Base-by-base conservation (phyloP, 768 basidiomycete species). In the Naematelia encephala region DNA sequence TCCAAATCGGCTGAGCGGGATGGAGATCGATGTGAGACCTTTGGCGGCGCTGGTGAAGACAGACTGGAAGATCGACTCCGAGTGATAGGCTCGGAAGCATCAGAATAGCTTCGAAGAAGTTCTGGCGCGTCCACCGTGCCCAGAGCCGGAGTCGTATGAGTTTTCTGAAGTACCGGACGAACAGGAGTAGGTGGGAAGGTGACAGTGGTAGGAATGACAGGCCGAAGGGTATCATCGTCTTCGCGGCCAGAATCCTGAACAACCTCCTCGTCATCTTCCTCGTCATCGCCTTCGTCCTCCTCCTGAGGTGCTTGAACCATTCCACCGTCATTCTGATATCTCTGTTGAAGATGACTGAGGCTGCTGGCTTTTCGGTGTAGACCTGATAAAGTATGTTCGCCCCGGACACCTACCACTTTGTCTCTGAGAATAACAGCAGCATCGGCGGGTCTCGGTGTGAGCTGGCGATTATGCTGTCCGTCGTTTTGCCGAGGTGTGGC, bases 391-490 rank as follows among this genome's bases (percentile, higher is more conserved):
- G 78, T 77, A 64, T 78, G 76, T 1, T 68, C 58, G 10, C 70
- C 72, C 51, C 76, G 43, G 23, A 54, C 60, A 1, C 71, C 74
- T 16, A 76, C 66, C 16, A 56, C 43, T 43, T 64, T 59, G 13
- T 61, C 60, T 30, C 74, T 59, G 25, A 59, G 45, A 19, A 57
- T 26, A 10, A 65, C 50, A 14, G 43, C 56, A 3, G 59, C 54
- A 19, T 51, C 62, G 14, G 30, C 56, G 12, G 63, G 66, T 29
- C 63, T 44, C 2, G 61, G 60, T 22, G 54, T 54, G 8, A 77
- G 63, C 85, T 82, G 73, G 88, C 82, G 61, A 88, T 77, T 70
- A 88, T 86, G 10, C 85, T 82, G 39, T 82, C 81, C 67, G 86
- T 86, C 57, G 19, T 23, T 52, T 54, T 62, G 56, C 29, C 59